Conservation (phyloP, 306 rosid genomes). For the Trifolium repens region DNA sequence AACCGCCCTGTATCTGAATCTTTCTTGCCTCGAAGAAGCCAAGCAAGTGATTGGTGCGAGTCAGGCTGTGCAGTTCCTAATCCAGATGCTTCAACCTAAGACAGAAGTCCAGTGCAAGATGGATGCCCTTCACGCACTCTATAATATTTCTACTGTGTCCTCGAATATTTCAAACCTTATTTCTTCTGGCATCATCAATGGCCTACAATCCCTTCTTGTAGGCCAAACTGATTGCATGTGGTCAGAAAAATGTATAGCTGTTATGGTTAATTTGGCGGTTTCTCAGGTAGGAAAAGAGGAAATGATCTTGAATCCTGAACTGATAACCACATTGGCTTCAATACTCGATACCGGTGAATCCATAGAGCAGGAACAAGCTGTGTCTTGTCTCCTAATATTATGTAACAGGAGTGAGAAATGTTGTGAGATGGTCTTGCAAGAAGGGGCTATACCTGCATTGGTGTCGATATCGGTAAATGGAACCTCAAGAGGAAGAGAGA, state of each 20-base stretch:
- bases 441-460: constrained; percentile 94
- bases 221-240: constrained; percentile 59
- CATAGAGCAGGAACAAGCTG: constrained; percentile 90
- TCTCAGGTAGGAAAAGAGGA: constrained; percentile 72
- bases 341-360: constrained; percentile 73
- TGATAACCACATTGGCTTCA: constrained; percentile 67
- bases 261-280: constrained; percentile 77
- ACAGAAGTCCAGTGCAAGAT: constrained; percentile 72
- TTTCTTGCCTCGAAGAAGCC: constrained; percentile 90
- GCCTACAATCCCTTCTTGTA: constrained; percentile 68
- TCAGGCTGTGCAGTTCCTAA: constrained; percentile 75
- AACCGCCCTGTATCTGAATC: constrained; percentile 85
- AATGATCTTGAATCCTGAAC: constrained; percentile 56
- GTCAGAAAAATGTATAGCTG: constrained; percentile 82
- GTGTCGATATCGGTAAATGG: constrained; percentile 93
- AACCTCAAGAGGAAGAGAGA: constrained; percentile 79
- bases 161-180: constrained; percentile 73
- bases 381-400: constrained; percentile 74
- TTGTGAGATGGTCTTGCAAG: constrained; percentile 84
- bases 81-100: constrained; percentile 58
- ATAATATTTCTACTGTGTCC: constrained; percentile 72
- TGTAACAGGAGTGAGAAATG: constrained; percentile 79
- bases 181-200: constrained; percentile 63
- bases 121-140: constrained; percentile 85
- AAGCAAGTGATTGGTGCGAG: constrained; percentile 72